Percentiles rank a stretch among this genome's conserved stretches.
phyloP scores from a whole-genome alignment of 1,284 basidiomycete species.

The Ceratobasidium sp. region DNA sequence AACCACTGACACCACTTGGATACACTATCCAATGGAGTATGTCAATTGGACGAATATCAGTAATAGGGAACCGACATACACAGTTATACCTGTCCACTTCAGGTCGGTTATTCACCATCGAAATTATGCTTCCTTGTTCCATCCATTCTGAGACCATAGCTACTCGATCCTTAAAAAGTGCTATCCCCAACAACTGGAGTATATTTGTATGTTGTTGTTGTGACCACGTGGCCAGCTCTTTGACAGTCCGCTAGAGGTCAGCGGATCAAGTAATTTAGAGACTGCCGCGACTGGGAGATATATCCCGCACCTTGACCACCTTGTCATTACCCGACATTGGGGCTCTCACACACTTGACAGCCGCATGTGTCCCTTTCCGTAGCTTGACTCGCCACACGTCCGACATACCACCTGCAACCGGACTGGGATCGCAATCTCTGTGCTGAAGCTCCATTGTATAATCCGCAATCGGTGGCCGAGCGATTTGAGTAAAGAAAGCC shows the following conservation, averaged over 20 bases:
- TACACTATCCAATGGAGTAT: no score
- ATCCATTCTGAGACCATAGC: conserved; percentile 1
- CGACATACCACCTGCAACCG: background rate
- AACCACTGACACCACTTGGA: no score
- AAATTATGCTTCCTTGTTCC: no score
- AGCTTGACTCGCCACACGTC: background rate
- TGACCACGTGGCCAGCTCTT: background rate
- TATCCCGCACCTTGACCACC: background rate
- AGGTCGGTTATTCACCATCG: no score
- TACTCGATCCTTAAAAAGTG: background rate
- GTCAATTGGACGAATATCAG: no score
- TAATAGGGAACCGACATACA: no score
- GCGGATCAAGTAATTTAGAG: no score
- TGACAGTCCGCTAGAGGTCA: background rate
- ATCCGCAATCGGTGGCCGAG: background rate
- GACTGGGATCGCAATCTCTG: background rate
- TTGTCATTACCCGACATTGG: conserved; percentile 1
- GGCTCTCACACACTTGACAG: conserved; percentile 2
- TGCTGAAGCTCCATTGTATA: background rate
- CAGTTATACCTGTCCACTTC: no score
- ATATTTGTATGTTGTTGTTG: background rate
- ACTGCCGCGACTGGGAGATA: no score
- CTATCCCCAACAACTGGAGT: background rate
- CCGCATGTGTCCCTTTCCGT: background rate
- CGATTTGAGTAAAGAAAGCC: background rate